phyloP scores from a whole-genome alignment of 176 grass and related monocot species.

The Sorghum bicolor region DNA sequence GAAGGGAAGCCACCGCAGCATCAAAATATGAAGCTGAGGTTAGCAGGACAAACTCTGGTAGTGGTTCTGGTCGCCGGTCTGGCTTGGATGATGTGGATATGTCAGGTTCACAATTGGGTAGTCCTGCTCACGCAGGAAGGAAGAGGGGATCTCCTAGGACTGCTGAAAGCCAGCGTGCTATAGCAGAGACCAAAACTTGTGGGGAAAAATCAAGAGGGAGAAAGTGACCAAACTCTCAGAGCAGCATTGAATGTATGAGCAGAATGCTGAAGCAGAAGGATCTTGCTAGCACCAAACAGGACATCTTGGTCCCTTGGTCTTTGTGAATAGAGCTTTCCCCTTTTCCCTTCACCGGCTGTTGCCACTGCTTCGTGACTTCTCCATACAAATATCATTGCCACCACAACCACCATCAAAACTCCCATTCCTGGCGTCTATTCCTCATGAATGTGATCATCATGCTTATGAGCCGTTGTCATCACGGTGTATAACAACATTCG shows the following conservation, averaged over 20 bases:
- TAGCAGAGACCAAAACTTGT: conserved; percentile 66
- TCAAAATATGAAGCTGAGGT: conserved; percentile 50
- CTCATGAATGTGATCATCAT: conserved; percentile 38
- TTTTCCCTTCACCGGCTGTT: conserved; percentile 14
- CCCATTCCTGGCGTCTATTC: conserved; percentile 40
- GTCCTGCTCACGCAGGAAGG: conserved; percentile 57
- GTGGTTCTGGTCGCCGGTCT: conserved; percentile 65
- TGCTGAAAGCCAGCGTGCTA: conserved; percentile 58
- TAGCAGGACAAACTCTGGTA: conserved; percentile 53
- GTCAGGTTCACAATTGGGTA: conserved; percentile 56
- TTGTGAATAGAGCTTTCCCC: conserved; percentile 48
- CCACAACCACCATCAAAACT: background rate
- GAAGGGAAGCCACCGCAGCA: conserved; percentile 40
- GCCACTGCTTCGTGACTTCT: conserved; percentile 21
- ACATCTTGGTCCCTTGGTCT: conserved; percentile 27
- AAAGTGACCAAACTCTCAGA: conserved; percentile 32
- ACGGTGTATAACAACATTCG: background rate
- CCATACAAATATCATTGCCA: conserved; percentile 27
- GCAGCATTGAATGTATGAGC: conserved; percentile 48
- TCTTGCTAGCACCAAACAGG: conserved; percentile 16
- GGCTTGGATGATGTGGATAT: conserved; percentile 69
- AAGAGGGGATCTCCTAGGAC: conserved; percentile 41
- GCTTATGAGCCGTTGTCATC: conserved; percentile 13
- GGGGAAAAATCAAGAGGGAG: conserved; percentile 70
- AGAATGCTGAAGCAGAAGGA: conserved; percentile 36